phyloP scores from a whole-genome alignment of 2,329 filamentous ascomycete species.

The Phialocephala sp. region DNA sequence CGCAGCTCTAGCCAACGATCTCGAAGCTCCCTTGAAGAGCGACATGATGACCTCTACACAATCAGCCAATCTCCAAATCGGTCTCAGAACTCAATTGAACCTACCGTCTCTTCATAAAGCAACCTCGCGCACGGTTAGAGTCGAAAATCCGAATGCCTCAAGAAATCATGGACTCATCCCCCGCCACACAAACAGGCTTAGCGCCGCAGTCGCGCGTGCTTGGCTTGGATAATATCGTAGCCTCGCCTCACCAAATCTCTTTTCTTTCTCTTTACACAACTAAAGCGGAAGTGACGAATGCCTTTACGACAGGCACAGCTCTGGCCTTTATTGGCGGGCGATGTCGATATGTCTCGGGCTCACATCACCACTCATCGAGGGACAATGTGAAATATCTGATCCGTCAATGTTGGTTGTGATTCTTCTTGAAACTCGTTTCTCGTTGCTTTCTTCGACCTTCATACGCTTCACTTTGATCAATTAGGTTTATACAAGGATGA shows the following conservation, averaged over 20 bases:
- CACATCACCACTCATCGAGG: constrained; percentile 65
- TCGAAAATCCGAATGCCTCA: constrained; percentile 14
- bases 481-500: neutral
- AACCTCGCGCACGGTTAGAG: constrained; percentile 10
- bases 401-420: constrained; percentile 47
- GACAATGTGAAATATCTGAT: constrained; percentile 72
- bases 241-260: constrained; percentile 14
- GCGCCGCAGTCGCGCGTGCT: constrained; percentile 2
- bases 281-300: constrained; percentile 82
- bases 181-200: constrained; percentile 14
- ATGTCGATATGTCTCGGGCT: constrained; percentile 70
- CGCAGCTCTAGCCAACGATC: constrained; percentile 34
- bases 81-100: constrained; percentile 23
- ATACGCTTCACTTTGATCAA: constrained; percentile 3
- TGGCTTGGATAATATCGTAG: constrained; percentile 6
- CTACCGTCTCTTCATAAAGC: constrained; percentile 20
- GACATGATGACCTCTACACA: constrained; percentile 37
- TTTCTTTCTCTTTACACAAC: constrained; percentile 66
- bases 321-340: constrained; percentile 59
- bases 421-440: constrained; percentile 32
- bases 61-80: neutral
- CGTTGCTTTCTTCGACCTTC: constrained; percentile 13
- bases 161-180: constrained; percentile 14
- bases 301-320: constrained; percentile 59
- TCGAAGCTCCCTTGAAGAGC: constrained; percentile 40